A percentile compares a stretch with the other conserved stretches of the same genome.
phyloP scores from a whole-genome alignment of 306 rosid species.

The Luffa acutangula region DNA sequence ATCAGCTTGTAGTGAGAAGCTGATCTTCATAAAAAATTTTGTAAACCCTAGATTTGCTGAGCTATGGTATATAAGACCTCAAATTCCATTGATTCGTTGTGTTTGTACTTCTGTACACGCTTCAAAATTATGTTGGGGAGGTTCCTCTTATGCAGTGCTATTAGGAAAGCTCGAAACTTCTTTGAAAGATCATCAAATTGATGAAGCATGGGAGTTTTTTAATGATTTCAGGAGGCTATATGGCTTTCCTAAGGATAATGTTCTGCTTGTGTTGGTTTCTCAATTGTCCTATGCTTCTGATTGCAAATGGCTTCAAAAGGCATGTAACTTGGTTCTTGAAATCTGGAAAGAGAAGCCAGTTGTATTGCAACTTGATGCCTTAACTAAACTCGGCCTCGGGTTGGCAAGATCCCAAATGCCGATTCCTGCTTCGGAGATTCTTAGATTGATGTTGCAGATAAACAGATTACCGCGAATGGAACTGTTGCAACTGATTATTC shows the following conservation, averaged over 20 bases:
- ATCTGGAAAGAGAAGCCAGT: constrained; percentile 33
- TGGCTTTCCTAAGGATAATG: constrained; percentile 52
- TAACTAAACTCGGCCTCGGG: constrained; percentile 50
- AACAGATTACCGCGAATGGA: constrained; percentile 39
- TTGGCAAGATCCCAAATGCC: constrained; percentile 63
- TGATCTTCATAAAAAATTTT: not conserved
- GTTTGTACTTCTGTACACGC: constrained; percentile 22
- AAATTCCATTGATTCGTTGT: constrained; percentile 1
- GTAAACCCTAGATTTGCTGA: not conserved
- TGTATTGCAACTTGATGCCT: constrained; percentile 40
- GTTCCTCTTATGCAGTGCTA: constrained; percentile 43
- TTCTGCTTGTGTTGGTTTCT: constrained; percentile 45
- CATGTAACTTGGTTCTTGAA: constrained; percentile 48
- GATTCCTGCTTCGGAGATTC: constrained; percentile 32
- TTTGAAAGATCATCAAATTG: constrained; percentile 37
- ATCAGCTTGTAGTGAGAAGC: constrained; percentile 3
- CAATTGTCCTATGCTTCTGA: constrained; percentile 48
- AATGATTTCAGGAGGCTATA: constrained; percentile 48
- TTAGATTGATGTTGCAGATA: constrained; percentile 46
- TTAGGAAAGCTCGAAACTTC: constrained; percentile 41
- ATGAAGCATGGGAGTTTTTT: constrained; percentile 66
- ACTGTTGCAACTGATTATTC: constrained; percentile 38
- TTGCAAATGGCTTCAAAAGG: constrained; percentile 37
- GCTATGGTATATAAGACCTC: constrained; percentile 9
- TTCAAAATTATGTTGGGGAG: constrained; percentile 61